These are phyloP conservation scores for Suhomyces anneliseae DNA, from an alignment of 1,139 yeast genomes.

Conservation along the genomic window DNA sequence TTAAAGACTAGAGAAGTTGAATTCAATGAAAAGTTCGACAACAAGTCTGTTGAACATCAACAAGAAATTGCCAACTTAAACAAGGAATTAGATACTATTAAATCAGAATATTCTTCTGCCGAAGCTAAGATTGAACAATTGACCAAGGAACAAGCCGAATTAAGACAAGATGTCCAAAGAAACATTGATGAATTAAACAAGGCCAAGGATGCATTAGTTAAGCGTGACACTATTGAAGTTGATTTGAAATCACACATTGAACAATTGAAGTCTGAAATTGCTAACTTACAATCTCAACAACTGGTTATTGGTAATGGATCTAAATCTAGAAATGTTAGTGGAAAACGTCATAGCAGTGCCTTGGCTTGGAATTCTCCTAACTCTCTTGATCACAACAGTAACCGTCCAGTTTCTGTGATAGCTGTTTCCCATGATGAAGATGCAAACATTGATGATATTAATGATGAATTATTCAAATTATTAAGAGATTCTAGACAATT, in stretches of 20 bases:
- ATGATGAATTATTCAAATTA: constrained; percentile 68
- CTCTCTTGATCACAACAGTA: constrained; percentile 34
- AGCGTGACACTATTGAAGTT: constrained; percentile 65
- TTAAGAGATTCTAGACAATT: constrained; percentile 78
- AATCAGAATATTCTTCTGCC: constrained; percentile 62
- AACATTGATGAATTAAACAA: constrained; percentile 62
- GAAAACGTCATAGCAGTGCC: constrained; percentile 47
- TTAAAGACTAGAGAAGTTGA: constrained; percentile 59
- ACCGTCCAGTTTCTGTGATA: constrained; percentile 59
- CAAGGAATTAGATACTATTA: constrained; percentile 55
- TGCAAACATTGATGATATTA: constrained; percentile 64
- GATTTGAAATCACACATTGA: constrained; percentile 69
- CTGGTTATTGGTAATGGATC: constrained; percentile 10
- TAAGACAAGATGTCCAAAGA: constrained; percentile 62
- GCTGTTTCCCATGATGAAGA: constrained; percentile 58
- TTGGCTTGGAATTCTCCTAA: constrained; percentile 36
- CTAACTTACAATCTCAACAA: constrained; percentile 46
- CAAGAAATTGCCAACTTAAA: constrained; percentile 54
- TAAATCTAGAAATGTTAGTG: constrained; percentile 29
- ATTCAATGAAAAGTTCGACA: constrained; percentile 47
- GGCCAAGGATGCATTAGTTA: constrained; percentile 61
- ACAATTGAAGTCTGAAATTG: constrained; percentile 66
- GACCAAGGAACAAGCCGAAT: constrained; percentile 61
- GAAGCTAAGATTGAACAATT: constrained; percentile 63
- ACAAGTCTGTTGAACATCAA: constrained; percentile 49